phyloP scores from a whole-genome alignment of 164 flowering plant genomes.

The Platanus orientalis region DNA sequence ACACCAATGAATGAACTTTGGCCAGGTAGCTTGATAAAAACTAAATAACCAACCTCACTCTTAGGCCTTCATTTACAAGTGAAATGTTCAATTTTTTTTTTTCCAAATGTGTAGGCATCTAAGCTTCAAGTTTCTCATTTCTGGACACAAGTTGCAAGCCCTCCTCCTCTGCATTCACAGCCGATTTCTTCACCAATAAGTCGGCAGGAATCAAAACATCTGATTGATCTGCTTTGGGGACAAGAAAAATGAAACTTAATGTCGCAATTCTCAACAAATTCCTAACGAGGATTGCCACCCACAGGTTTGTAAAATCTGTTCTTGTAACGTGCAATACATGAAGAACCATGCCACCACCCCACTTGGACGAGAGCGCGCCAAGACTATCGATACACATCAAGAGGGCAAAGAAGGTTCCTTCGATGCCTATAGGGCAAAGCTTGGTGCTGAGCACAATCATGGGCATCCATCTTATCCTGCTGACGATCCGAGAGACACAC shows the following conservation, averaged over 20 bases:
- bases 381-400: constrained; percentile 73
- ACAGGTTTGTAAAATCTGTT: constrained; percentile 50
- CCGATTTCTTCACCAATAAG: constrained; percentile 12
- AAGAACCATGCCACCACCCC: constrained; percentile 62
- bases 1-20: too few species aligned
- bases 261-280: constrained; percentile 46
- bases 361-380: constrained; percentile 49
- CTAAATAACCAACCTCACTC: too few species aligned
- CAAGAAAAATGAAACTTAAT: constrained; percentile 51
- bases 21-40: too few species aligned
- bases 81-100: too few species aligned
- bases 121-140: constrained; percentile 20
- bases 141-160: constrained; percentile 34
- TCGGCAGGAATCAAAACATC: constrained; percentile 35
- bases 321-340: constrained; percentile 58
- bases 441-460: constrained; percentile 60
- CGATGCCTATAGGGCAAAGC: constrained; percentile 71
- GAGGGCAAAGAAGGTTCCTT: constrained; percentile 78
- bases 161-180: constrained; percentile 23
- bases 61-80: too few species aligned
- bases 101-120: too few species aligned
- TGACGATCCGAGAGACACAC: constrained; percentile 34
- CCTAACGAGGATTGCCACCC: constrained; percentile 54
- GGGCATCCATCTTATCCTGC: constrained; percentile 64
- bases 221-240: constrained; percentile 42